A percentile compares a stretch with the other conserved stretches of the same genome.
Evolutionary conservation across 2,329 filamentous ascomycete species (phyloP).

Genomic region (Talaromyces funiculosus): DNA sequence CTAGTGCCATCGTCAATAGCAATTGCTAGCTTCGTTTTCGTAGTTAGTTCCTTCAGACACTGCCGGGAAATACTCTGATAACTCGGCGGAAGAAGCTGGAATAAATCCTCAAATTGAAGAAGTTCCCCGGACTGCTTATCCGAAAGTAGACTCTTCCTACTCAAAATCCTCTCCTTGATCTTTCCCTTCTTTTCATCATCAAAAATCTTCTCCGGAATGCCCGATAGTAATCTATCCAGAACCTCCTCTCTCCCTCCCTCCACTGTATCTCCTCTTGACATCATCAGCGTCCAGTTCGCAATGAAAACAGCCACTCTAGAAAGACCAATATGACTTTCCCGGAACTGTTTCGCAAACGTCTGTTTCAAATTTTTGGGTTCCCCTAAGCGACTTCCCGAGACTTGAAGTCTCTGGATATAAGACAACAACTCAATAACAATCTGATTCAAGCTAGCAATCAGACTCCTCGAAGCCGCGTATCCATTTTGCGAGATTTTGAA

Average conservation of each 20-base stretch:
- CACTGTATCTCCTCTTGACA: constrained; percentile 27
- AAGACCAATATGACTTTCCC: constrained; percentile 36
- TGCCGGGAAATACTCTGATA: constrained; percentile 21
- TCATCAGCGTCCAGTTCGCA: constrained; percentile 34
- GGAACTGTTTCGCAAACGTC: constrained; percentile 36
- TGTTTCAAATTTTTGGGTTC: constrained; percentile 37
- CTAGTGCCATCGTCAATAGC: constrained; percentile 12
- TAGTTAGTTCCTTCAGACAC: background rate
- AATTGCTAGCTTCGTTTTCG: background rate
- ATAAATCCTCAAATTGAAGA: constrained; percentile 28
- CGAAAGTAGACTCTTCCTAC: constrained; percentile 27
- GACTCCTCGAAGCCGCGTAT: constrained; percentile 34
- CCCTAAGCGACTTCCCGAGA: constrained; percentile 22
- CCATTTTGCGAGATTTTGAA: constrained; percentile 24
- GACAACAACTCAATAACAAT: constrained; percentile 37
- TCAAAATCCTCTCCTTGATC: constrained; percentile 26
- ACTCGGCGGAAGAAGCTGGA: constrained; percentile 24
- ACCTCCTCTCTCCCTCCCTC: constrained; percentile 24
- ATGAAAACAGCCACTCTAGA: constrained; percentile 36
- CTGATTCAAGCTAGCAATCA: constrained; percentile 38
- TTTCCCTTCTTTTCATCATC: constrained; percentile 16
- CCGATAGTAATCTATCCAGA: constrained; percentile 26
- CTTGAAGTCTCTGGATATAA: constrained; percentile 32
- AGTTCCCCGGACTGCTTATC: constrained; percentile 30
- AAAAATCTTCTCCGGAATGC: constrained; percentile 27